These are phyloP conservation scores for Lolium multiflorum DNA, from an alignment of 176 grass and related monocot species.

Conservation along the genomic window DNA sequence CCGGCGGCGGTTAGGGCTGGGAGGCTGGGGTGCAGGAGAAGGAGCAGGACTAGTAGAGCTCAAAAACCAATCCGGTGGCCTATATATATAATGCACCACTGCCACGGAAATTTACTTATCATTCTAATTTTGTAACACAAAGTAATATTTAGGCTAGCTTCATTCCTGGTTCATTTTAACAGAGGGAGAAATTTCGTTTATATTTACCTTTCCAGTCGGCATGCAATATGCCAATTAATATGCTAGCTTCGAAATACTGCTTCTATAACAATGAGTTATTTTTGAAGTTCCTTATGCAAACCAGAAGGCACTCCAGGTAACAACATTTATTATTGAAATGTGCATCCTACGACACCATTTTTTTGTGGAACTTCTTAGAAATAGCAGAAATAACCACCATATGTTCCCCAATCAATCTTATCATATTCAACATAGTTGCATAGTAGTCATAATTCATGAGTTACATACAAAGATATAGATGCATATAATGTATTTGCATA, in stretches of 20 bases:
- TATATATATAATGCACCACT: neutral
- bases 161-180: neutral
- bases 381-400: neutral
- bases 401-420: neutral
- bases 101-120: neutral
- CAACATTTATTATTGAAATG: neutral
- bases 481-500: neutral
- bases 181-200: neutral
- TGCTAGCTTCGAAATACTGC: neutral
- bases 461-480: conserved; percentile 15
- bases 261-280: neutral
- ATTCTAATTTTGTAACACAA: neutral
- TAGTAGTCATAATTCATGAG: neutral
- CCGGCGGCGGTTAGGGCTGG: too few species aligned
- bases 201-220: neutral
- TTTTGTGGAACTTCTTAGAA: neutral
- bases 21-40: too few species aligned
- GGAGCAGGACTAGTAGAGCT: too few species aligned
- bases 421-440: neutral
- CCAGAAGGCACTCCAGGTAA: neutral
- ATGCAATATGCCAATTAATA: neutral
- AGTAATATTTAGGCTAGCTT: neutral
- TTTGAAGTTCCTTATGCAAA: neutral
- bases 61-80: neutral
- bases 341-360: neutral